phyloP scores from a whole-genome alignment of 768 basidiomycete species.

The Lentinula lateritia region DNA sequence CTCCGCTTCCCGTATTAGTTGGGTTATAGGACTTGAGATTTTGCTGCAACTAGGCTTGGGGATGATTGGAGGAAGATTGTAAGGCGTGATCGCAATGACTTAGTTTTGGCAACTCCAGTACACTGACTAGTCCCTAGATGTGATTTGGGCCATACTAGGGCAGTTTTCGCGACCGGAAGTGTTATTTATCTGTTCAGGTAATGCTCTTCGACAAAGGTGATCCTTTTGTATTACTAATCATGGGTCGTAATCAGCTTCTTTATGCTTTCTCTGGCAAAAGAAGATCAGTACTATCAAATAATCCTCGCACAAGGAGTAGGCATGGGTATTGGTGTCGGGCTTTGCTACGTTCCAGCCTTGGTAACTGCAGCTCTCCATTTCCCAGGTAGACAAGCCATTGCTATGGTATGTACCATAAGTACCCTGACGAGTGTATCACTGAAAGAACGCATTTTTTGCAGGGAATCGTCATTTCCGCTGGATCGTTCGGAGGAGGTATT shows the following conservation, averaged over 20 bases:
- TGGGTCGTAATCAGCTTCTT: neutral
- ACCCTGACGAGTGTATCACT: neutral
- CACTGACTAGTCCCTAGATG: neutral
- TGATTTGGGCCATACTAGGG: constrained; percentile 2
- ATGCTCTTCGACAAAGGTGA: neutral
- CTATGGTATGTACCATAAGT: neutral
- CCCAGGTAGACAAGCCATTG: constrained; percentile 4
- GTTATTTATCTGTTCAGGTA: constrained; percentile 1
- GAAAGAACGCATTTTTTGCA: neutral
- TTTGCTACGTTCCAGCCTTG: constrained; percentile 5
- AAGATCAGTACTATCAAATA: constrained; percentile 1
- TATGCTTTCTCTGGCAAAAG: neutral
- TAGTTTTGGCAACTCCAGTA: neutral
- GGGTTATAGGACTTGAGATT: neutral
- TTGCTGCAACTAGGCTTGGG: constrained; percentile 5
- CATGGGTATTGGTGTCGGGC: constrained; percentile 3
- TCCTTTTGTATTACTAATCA: neutral
- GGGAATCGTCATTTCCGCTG: neutral
- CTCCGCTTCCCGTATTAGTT: neutral
- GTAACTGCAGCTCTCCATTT: neutral
- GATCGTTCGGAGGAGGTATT: constrained; percentile 5
- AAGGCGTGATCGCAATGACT: neutral
- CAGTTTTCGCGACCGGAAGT: neutral
- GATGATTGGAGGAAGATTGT: neutral
- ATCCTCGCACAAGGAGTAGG: constrained; percentile 2